A percentile compares a stretch with the other conserved stretches of the same genome.
Conservation (phyloP, 2,329 filamentous ascomycete genomes). For the Aspergillus sp. region DNA sequence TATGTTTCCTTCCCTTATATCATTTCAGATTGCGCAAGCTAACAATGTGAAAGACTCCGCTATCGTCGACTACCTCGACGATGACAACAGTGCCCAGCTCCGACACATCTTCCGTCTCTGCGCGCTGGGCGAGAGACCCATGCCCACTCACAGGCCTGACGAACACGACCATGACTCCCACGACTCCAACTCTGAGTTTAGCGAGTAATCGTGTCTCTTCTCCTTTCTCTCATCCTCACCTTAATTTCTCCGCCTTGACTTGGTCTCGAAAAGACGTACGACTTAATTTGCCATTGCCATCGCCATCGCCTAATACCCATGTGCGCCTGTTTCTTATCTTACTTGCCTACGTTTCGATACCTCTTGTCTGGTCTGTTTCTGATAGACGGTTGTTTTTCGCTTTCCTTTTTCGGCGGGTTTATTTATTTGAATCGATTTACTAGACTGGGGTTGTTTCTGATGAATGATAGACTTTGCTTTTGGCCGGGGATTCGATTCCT, state of each 20-base stretch:
- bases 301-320: neutral
- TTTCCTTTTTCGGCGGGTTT: neutral
- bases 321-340: neutral
- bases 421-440: constrained; percentile 1
- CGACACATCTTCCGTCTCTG: constrained; percentile 47
- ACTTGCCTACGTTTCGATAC: constrained; percentile 7
- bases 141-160: constrained; percentile 32
- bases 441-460: neutral
- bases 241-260: neutral
- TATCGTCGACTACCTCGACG: constrained; percentile 44
- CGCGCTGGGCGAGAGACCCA: constrained; percentile 45
- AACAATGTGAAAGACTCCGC: constrained; percentile 37
- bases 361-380: constrained; percentile 11
- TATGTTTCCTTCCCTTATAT: constrained; percentile 22
- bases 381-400: constrained; percentile 16
- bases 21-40: constrained; percentile 5
- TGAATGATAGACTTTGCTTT: neutral
- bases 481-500: neutral
- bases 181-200: neutral
- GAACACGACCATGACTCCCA: constrained; percentile 14
- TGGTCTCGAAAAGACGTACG: neutral
- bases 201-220: neutral
- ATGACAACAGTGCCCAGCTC: constrained; percentile 41
- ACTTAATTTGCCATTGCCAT: neutral
- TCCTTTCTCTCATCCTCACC: neutral